phyloP scores from a whole-genome alignment of 2,329 filamentous ascomycete genomes.

The Clonostachys solani region DNA sequence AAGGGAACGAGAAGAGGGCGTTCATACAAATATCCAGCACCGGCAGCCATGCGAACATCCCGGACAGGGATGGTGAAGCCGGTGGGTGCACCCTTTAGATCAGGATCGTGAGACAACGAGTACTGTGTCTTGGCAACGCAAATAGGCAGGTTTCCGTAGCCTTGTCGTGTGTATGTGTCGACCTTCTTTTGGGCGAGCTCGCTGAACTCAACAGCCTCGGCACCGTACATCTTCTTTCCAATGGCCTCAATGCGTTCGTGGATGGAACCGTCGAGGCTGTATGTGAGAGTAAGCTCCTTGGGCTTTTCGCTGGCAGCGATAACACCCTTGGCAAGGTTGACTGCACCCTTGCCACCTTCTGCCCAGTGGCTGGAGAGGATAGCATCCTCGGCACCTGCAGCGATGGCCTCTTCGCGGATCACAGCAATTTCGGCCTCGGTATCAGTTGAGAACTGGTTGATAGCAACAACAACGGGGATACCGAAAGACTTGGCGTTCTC shows the following conservation, averaged over 20 bases:
- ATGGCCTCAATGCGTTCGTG: conserved; percentile 90
- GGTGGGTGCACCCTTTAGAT: conserved; percentile 89
- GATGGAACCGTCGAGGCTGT: conserved; percentile 72
- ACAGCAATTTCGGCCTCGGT: conserved; percentile 88
- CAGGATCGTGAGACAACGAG: conserved; percentile 87
- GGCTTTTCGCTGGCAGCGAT: conserved; percentile 78
- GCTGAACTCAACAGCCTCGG: conserved; percentile 83
- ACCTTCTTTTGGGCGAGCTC: conserved; percentile 95
- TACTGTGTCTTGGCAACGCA: conserved; percentile 99
- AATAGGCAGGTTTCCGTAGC: conserved; percentile 88
- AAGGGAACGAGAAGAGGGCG: background rate
- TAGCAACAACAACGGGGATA: conserved; percentile 90
- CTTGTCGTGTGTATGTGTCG: conserved; percentile 88
- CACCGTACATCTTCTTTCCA: conserved; percentile 91
- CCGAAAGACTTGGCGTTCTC: conserved; percentile 85
- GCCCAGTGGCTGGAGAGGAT: conserved; percentile 96
- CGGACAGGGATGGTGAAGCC: conserved; percentile 94
- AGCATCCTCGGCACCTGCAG: conserved; percentile 90
- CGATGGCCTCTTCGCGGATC: conserved; percentile 84
- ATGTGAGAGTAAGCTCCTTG: conserved; percentile 85
- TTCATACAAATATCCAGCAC: conserved; percentile 83
- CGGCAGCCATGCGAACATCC: conserved; percentile 90
- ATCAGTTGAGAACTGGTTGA: conserved; percentile 95
- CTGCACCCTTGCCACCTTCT: conserved; percentile 83
- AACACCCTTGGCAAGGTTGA: conserved; percentile 84